Conservation (phyloP, 78 protist genomes). For the Dictyostelium firmibasis region DNA sequence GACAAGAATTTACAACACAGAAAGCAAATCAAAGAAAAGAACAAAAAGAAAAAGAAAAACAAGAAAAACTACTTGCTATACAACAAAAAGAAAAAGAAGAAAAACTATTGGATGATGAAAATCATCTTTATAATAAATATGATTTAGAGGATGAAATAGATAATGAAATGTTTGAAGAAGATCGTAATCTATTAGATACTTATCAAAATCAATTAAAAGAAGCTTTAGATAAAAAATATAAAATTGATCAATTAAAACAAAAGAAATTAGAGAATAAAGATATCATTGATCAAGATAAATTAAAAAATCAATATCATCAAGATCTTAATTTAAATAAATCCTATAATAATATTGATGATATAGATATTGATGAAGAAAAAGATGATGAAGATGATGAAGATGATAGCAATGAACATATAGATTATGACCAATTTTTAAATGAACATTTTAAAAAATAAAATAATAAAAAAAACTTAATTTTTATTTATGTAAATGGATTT, state of each 20-base stretch:
- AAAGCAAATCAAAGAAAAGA: neutral
- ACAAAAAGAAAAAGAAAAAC: neutral
- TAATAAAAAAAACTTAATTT: neutral
- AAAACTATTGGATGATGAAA: neutral
- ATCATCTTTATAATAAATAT: neutral
- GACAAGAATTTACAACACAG: neutral
- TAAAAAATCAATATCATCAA: neutral
- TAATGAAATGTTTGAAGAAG: neutral
- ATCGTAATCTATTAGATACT: neutral
- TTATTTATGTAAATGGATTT: neutral
- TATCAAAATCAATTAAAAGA: constrained; percentile 1
- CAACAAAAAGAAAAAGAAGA: neutral
- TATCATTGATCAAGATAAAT: neutral
- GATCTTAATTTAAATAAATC: neutral
- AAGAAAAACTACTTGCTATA: neutral
- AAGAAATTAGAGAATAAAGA: neutral
- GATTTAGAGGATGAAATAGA: neutral
- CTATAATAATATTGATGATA: neutral
- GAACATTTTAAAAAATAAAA: constrained; percentile 1
- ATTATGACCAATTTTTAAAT: neutral
- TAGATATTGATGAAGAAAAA: neutral
- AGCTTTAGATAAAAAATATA: neutral
- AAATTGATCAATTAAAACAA: neutral
- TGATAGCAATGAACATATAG: neutral
- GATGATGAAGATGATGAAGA: neutral